A percentile compares a stretch with the other conserved stretches of the same genome.
phyloP scores from a whole-genome alignment of 805 yeast genomes.

The Pichia occidentalis region DNA sequence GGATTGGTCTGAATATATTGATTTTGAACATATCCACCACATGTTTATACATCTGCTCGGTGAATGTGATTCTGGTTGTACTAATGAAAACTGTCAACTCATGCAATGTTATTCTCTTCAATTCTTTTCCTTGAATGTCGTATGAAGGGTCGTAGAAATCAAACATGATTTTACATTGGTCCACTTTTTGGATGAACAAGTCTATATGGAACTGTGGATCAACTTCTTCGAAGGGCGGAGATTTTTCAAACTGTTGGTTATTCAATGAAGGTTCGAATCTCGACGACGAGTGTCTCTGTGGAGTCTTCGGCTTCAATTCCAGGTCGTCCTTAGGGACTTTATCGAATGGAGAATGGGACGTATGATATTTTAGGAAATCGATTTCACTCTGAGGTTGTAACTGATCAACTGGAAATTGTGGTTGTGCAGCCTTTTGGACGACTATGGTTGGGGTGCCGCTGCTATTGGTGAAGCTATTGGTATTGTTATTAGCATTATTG shows the following conservation, averaged over 20 bases:
- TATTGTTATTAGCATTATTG: background rate
- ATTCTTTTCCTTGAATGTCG: conserved; percentile 88
- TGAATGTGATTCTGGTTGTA: conserved; percentile 72
- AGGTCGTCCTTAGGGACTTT: conserved; percentile 55
- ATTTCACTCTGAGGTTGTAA: conserved; percentile 18
- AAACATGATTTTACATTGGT: conserved; percentile 91
- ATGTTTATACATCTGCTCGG: conserved; percentile 84
- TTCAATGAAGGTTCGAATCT: conserved; percentile 75
- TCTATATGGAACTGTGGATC: conserved; percentile 68
- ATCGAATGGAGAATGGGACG: conserved; percentile 28
- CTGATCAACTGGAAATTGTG: conserved; percentile 2
- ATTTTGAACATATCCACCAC: conserved; percentile 85
- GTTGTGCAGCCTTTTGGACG: background rate
- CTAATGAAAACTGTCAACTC: conserved; percentile 86
- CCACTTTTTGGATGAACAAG: conserved; percentile 79
- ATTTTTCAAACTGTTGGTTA: conserved; percentile 57
- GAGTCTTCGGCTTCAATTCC: conserved; percentile 64
- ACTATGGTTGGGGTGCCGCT: background rate
- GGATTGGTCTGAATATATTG: conserved; percentile 90
- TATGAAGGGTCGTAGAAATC: conserved; percentile 91
- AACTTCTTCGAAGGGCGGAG: conserved; percentile 86
- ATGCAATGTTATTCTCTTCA: conserved; percentile 78
- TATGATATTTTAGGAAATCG: conserved; percentile 26
- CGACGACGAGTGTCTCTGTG: conserved; percentile 88
- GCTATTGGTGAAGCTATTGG: conserved; percentile 1